Evolutionary conservation across 2,329 filamentous ascomycete species (phyloP).

Genomic region (Ploettnerulaceae sp.): DNA sequence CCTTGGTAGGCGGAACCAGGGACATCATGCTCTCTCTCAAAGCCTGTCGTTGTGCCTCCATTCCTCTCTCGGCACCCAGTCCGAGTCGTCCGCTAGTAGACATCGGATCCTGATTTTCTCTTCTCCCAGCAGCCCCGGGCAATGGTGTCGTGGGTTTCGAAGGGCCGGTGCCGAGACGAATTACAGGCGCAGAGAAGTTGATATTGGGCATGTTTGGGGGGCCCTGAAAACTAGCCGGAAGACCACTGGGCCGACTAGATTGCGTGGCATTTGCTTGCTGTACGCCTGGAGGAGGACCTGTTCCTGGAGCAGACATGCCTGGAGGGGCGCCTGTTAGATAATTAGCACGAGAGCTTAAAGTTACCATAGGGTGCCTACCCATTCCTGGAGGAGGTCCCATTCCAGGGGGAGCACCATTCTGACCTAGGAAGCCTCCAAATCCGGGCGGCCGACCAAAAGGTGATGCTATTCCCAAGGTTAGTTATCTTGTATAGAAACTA

Average conservation of each 20-base stretch:
- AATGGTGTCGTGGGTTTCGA: constrained; percentile 50
- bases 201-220: constrained; percentile 93
- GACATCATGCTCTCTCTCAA: constrained; percentile 65
- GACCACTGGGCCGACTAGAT: constrained; percentile 72
- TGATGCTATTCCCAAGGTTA: constrained; percentile 28
- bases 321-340: constrained; percentile 60
- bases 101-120: constrained; percentile 41
- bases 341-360: constrained; percentile 15
- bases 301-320: constrained; percentile 78
- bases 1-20: constrained; percentile 74
- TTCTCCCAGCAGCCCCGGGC: constrained; percentile 40
- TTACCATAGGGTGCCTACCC: constrained; percentile 50
- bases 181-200: constrained; percentile 96
- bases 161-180: constrained; percentile 78
- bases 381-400: constrained; percentile 78
- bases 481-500: constrained; percentile 3
- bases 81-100: constrained; percentile 37
- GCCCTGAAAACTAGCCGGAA: constrained; percentile 80
- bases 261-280: constrained; percentile 69
- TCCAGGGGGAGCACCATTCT: constrained; percentile 52
- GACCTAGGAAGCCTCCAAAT: constrained; percentile 65
- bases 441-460: constrained; percentile 69
- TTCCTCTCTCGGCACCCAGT: constrained; percentile 40
- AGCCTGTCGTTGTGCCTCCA: constrained; percentile 62
- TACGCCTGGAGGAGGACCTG: constrained; percentile 72